A percentile compares a stretch with the other conserved stretches of the same genome.
phyloP scores from a whole-genome alignment of 2,329 filamentous ascomycete species.

The Fusarium drepaniforme region DNA sequence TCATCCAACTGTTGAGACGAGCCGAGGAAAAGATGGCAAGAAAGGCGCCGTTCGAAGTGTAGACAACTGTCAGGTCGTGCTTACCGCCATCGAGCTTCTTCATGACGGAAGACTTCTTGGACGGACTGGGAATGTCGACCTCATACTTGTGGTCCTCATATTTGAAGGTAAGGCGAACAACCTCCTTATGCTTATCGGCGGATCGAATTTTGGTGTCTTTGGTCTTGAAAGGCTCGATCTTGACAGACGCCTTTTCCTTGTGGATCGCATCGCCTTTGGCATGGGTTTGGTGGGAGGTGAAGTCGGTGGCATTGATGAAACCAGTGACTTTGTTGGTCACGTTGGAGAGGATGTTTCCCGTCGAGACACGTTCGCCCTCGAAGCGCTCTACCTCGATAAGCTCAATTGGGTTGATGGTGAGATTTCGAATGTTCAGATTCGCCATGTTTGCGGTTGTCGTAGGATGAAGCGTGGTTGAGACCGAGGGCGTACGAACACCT shows the following conservation, averaged over 20 bases:
- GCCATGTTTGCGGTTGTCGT: conserved; percentile 54
- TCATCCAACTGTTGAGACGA: conserved; percentile 84
- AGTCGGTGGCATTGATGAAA: conserved; percentile 58
- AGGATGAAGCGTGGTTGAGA: background rate
- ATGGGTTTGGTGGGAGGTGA: conserved; percentile 45
- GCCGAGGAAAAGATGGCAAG: conserved; percentile 78
- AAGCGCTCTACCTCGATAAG: conserved; percentile 82
- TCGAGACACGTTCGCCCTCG: conserved; percentile 60
- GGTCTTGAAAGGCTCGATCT: conserved; percentile 76
- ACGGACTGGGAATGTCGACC: conserved; percentile 77
- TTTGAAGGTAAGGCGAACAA: conserved; percentile 81
- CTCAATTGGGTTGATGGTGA: conserved; percentile 79
- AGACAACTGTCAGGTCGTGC: conserved; percentile 75
- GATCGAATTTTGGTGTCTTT: conserved; percentile 67
- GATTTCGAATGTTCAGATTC: conserved; percentile 81
- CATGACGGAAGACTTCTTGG: conserved; percentile 70
- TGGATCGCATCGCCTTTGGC: conserved; percentile 71
- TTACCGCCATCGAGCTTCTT: conserved; percentile 63
- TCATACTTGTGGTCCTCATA: conserved; percentile 70
- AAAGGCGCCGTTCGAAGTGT: conserved; percentile 67
- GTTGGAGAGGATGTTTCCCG: conserved; percentile 58
- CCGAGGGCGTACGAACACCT: background rate
- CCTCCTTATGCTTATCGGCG: conserved; percentile 71
- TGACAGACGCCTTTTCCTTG: conserved; percentile 71
- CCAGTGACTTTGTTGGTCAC: conserved; percentile 57